Percentiles rank a stretch among this genome's conserved stretches.
Conservation (phyloP, 306 rosid genomes). For the Castanopsis chinensis region DNA sequence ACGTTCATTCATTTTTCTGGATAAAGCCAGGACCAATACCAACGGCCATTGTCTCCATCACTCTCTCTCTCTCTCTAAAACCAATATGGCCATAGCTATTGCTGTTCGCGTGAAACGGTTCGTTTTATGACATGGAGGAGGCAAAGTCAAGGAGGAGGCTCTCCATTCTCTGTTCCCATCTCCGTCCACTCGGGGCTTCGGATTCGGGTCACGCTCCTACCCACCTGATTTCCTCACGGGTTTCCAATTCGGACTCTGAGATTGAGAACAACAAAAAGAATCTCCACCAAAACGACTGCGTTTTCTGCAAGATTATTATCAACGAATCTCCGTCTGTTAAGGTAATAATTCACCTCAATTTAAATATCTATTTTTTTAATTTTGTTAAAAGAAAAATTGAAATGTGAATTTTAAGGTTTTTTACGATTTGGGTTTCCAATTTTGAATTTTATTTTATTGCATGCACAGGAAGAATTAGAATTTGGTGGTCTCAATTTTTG, state of each 20-base stretch:
- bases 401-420: no score
- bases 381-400: no score
- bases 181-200: conserved; percentile 35
- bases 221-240: background rate
- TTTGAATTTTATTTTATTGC: no score
- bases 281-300: conserved; percentile 41
- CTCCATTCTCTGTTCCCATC: conserved; percentile 65
- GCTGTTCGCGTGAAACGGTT: background rate
- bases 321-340: conserved; percentile 72
- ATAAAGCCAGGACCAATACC: no score
- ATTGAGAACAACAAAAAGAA: conserved; percentile 15
- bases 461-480: no score
- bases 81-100: conserved; percentile 8
- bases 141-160: conserved; percentile 43
- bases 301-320: conserved; percentile 75
- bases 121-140: conserved; percentile 26
- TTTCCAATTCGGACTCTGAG: conserved; percentile 27
- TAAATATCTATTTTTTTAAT: background rate
- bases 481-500: no score
- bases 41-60: background rate
- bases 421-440: no score
- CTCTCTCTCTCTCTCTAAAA: background rate
- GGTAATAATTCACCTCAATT: conserved; percentile 20
- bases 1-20: no score
- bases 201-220: conserved; percentile 3